phyloP scores from a whole-genome alignment of 176 grass and related monocot genomes.

The Luzula sylvatica region DNA sequence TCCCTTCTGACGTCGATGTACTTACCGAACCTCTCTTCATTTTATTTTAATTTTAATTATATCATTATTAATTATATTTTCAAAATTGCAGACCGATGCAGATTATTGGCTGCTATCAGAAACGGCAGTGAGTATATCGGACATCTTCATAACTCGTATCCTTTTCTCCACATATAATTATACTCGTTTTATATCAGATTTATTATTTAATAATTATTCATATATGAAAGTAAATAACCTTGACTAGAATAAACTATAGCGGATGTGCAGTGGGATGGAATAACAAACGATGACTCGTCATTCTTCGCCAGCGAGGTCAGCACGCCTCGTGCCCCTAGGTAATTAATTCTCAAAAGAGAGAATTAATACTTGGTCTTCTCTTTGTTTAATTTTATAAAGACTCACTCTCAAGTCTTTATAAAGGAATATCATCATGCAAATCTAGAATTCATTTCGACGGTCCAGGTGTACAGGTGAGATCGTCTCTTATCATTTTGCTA shows the following conservation, averaged over 20 bases:
- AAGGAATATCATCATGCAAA: too few relatives aligned
- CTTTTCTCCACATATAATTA: too few relatives aligned
- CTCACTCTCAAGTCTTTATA: too few relatives aligned
- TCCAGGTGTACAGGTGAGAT: too few relatives aligned
- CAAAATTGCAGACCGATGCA: constrained; percentile 45
- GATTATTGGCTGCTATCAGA: constrained; percentile 93
- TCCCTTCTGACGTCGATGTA: constrained; percentile 78
- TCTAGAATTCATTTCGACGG: too few relatives aligned
- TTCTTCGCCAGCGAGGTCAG: constrained; percentile 46
- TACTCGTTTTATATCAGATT: constrained; percentile 20
- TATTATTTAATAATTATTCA: constrained; percentile 7
- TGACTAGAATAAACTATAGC: constrained; percentile 48
- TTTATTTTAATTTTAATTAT: constrained; percentile 9
- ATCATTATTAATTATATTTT: constrained; percentile 6
- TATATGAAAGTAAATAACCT: constrained; percentile 19
- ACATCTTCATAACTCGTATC: constrained; percentile 84
- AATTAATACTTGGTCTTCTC: not conserved
- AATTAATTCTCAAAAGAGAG: constrained; percentile 15
- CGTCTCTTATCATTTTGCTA: too few relatives aligned
- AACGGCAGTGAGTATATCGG: constrained; percentile 48
- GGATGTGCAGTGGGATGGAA: constrained; percentile 45
- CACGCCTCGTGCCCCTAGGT: constrained; percentile 27
- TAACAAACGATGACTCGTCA: constrained; percentile 30
- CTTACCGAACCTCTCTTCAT: not conserved
- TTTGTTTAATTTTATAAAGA: too few relatives aligned